Evolutionary conservation across 805 yeast genomes (phyloP), one percentile per base, ranked within the genome.

Genomic region (Komagataella populi): DNA sequence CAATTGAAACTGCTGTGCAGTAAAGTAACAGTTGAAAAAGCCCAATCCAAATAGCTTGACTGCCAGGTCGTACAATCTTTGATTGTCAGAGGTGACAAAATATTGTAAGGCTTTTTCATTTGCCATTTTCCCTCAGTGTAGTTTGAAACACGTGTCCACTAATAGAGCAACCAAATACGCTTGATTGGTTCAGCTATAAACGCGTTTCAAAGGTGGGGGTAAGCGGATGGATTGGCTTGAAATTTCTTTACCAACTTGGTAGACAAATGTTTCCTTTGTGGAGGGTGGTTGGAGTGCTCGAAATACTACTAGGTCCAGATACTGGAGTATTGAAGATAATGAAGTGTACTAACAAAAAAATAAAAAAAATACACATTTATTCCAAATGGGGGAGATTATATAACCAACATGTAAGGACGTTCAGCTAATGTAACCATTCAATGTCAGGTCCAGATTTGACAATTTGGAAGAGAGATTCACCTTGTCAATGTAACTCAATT

Each of bases 1-100:
- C 1, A 81, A 71, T 50, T 74, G 69, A 55, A 73, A 69, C 59
- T 81, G 86, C 52, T 74, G 78, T n/a, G 76, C 70, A 8, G 80
- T 76, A 53, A 81, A 63, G 57, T 72, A 76, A 48, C 73, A 68
- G 50, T 72, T 74, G 56, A 78, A 76, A 17, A 65, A 63, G 4
- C 73, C 71, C 7, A 67, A 62, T 23, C 59, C 53, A 52, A 65
- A 69, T 18, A 74, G 54, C 51, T 62, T 63, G 18, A 61, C 67
- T 3, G 77, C 63, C 43, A 72, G 55, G 36, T 53, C 50, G 48
- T 64, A 62, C 46, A 74, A 56, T 22, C 61, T 55, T 36, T 55
- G 51, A 6, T 64, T 56, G 52, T 65, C 62, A 30, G 58, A 54
- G 4, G 56, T 47, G 46, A 49, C 53, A 51, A 62, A 62, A 6